Base-by-base conservation (phyloP, 306 rosid species). In the Benincasa hispida region DNA sequence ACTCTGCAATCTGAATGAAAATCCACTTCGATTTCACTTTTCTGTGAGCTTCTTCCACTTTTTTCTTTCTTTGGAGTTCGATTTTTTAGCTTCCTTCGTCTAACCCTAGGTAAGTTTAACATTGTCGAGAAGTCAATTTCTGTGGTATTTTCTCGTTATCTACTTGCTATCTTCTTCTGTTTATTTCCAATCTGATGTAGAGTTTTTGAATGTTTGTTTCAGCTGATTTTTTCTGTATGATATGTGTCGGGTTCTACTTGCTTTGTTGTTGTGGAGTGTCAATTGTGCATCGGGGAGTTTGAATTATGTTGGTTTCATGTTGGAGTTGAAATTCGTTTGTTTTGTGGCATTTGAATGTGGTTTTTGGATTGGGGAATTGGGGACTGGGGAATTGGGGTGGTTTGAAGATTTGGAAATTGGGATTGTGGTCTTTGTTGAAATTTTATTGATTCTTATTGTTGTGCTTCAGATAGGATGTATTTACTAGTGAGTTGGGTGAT, bases 51-150 rank as follows among this genome's bases (percentile, higher is more conserved):
- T 45, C 56, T 45, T 45, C 75, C 22, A 1, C 75, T 14, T 67
- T n/a, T 24, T 0, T 69, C 27, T 68, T 69, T 21, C n/a, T 21
- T 39, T 39, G 28, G 19, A 37, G 5, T 66, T 66, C 18, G 27
- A 9, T 39, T 5, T 39, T 66, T 22, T 11, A 34, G n/a, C 55
- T 68, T 42, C 32, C 22, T 12, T 27, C 57, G 14, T 12, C 21
- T 45, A 69, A 69, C 75, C 75, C 75, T 69, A 69, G 75, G 14
- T 69, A 45, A 10, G 24, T 69, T 11, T 69, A 39, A 67, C 74
- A 35, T 21, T 37, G 18, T 42, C 2, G n/a, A 54, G 10, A 66
- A 66, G 9, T 39, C 73, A 39, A 66, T 21, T 66, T 10, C 18
- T 21, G 73, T 39, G 18, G 24, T 63, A 19, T 18, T 66, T 18